Percentiles rank a stretch among this genome's conserved stretches.
phyloP scores from a whole-genome alignment of 73 alveolate genomes.

The Breviolum minutum region DNA sequence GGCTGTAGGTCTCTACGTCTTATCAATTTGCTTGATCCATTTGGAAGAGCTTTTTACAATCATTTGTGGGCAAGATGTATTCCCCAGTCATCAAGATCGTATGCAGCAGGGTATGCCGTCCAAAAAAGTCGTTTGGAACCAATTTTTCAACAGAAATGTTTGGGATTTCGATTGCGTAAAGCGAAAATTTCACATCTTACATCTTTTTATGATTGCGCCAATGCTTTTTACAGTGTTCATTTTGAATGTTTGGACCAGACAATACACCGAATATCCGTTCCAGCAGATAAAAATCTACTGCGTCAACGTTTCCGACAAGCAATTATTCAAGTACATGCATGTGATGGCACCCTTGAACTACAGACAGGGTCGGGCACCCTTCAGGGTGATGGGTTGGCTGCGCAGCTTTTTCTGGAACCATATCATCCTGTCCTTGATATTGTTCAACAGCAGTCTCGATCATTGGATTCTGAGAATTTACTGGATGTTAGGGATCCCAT shows the following conservation, averaged over 20 bases:
- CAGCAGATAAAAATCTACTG: not conserved
- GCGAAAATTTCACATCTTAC: slow-evolving; percentile 29
- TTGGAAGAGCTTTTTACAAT: slow-evolving; percentile 27
- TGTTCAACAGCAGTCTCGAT: not conserved
- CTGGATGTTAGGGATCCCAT: slow-evolving; percentile 11
- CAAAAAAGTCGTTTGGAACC: slow-evolving; percentile 15
- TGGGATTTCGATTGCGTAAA: slow-evolving; percentile 5
- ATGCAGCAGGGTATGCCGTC: slow-evolving; percentile 21
- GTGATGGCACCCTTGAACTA: not conserved
- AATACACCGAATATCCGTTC: not conserved
- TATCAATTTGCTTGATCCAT: slow-evolving; percentile 33
- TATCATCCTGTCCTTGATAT: slow-evolving; percentile 2
- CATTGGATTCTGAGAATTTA: not conserved
- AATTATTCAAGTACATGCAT: not conserved
- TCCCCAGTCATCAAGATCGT: not conserved
- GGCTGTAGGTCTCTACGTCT: slow-evolving; percentile 5
- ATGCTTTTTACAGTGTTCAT: slow-evolving; percentile 19
- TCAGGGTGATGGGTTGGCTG: slow-evolving; percentile 42
- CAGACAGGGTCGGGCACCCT: slow-evolving; percentile 11
- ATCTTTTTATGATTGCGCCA: slow-evolving; percentile 11
- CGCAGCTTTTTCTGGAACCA: slow-evolving; percentile 27
- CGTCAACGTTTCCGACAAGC: slow-evolving; percentile 10
- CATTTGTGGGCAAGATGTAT: slow-evolving; percentile 11
- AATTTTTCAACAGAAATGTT: not conserved
- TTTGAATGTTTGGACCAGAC: not conserved